phyloP scores from a whole-genome alignment of 2,329 filamentous ascomycete genomes.

The Aspergillus thermomutatus region DNA sequence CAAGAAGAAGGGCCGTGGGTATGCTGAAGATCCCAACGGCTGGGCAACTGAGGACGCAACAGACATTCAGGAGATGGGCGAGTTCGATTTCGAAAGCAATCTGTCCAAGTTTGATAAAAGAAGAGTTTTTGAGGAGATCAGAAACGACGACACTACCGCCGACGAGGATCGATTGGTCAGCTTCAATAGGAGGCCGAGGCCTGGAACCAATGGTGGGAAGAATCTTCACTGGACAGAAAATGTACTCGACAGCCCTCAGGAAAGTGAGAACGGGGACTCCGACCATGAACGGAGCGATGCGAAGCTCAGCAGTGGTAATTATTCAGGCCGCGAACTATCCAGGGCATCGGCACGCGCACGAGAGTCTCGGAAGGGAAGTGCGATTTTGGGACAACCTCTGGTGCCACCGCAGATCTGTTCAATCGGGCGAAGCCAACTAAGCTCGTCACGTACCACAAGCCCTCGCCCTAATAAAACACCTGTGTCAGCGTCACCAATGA shows the following conservation, averaged over 20 bases:
- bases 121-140: conserved; percentile 85
- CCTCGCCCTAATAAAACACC: conserved; percentile 39
- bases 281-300: conserved; percentile 41
- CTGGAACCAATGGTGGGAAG: conserved; percentile 75
- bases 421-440: conserved; percentile 33
- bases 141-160: conserved; percentile 82
- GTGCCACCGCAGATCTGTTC: conserved; percentile 33
- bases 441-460: conserved; percentile 37
- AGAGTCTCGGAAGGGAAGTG: conserved; percentile 43
- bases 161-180: conserved; percentile 87
- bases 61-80: conserved; percentile 86
- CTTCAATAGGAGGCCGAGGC: conserved; percentile 68
- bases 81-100: conserved; percentile 89
- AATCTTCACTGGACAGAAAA: conserved; percentile 92
- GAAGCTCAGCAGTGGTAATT: conserved; percentile 45
- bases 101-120: conserved; percentile 94
- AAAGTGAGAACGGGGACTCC: conserved; percentile 69
- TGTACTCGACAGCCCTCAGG: conserved; percentile 70
- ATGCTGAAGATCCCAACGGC: conserved; percentile 65
- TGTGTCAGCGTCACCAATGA: conserved; percentile 42
- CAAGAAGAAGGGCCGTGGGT: conserved; percentile 42
- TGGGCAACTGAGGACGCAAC: conserved; percentile 97
- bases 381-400: conserved; percentile 35
- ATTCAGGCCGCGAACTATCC: conserved; percentile 42
- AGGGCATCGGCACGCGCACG: conserved; percentile 34